These are phyloP conservation scores for Salicornia ramosissima DNA, from an alignment of 148 eudicot genomes.

Conservation along the genomic window DNA sequence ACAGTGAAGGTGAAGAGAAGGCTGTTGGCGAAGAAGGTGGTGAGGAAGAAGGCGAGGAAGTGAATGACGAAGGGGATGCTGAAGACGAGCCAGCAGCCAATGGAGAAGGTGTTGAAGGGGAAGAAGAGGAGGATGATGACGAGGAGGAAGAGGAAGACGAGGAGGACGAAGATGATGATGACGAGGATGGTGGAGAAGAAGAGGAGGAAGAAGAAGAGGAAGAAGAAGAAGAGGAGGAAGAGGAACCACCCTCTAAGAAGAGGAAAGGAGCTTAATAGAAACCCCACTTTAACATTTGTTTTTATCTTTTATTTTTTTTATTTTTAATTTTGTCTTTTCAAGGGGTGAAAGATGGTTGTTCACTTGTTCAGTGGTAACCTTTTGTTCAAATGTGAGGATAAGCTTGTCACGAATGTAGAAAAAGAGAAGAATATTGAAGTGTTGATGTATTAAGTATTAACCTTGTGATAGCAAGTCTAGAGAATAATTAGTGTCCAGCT, in stretches of 20 bases:
- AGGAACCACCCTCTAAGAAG: constrained; percentile 40
- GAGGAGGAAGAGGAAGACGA: constrained; percentile 22
- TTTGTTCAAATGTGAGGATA: constrained; percentile 22
- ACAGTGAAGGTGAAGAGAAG: constrained; percentile 20
- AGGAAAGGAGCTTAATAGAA: constrained; percentile 31
- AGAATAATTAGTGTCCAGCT: constrained; percentile 15
- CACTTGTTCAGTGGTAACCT: constrained; percentile 3
- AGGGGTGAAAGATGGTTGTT: constrained; percentile 8
- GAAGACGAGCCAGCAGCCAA: constrained; percentile 34
- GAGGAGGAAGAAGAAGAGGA: constrained; percentile 29
- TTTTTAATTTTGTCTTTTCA: background rate
- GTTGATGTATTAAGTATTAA: constrained; percentile 27
- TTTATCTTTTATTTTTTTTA: background rate
- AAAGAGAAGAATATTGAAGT: constrained; percentile 16
- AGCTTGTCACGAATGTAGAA: constrained; percentile 20
- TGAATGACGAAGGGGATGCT: constrained; percentile 26
- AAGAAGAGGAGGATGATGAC: constrained; percentile 28
- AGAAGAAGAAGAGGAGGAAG: constrained; percentile 31
- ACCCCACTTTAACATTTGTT: constrained; percentile 5
- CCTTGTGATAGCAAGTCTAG: constrained; percentile 19
- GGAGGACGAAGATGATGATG: constrained; percentile 23
- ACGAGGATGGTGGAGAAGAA: constrained; percentile 23
- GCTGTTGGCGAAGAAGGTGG: constrained; percentile 24
- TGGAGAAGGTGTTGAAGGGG: constrained; percentile 32
- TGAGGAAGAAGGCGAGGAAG: constrained; percentile 31